These are phyloP conservation scores for Dictyostelium purpureum DNA, from an alignment of 78 protist genomes.

Conservation along the genomic window DNA sequence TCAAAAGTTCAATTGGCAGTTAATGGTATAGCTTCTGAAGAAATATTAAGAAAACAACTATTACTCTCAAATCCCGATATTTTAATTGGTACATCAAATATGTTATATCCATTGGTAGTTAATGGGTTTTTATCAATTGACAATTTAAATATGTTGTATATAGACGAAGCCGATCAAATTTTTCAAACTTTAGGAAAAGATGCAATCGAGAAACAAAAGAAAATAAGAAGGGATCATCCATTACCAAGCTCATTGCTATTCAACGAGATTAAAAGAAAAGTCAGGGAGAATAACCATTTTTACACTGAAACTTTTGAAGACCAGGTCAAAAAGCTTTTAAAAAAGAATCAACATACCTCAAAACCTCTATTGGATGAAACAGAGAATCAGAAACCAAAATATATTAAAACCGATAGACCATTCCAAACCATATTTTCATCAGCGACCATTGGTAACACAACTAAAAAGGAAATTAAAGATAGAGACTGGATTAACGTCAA, in stretches of 20 bases:
- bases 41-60: not conserved
- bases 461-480: slow-evolving; percentile 4
- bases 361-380: too few species aligned
- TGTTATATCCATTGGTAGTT: slow-evolving; percentile 14
- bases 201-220: not conserved
- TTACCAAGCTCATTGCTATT: slow-evolving; percentile 1
- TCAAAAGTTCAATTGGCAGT: slow-evolving; percentile 13
- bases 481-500: slow-evolving; percentile 46
- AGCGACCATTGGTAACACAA: slow-evolving; percentile 19
- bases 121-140: not conserved
- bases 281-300: not conserved
- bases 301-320: not conserved
- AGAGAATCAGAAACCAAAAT: not conserved
- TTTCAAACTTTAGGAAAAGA: slow-evolving; percentile 9
- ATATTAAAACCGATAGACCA: not conserved
- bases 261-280: slow-evolving; percentile 27
- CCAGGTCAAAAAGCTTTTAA: not conserved
- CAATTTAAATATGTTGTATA: not conserved
- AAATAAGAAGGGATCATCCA: slow-evolving; percentile 35
- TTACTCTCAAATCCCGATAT: not conserved
- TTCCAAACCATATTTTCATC: slow-evolving; percentile 62
- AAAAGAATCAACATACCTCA: not conserved
- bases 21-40: not conserved
- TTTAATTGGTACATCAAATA: slow-evolving; percentile 61
- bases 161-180: slow-evolving; percentile 56